Percentiles rank a stretch among this genome's conserved stretches.
These are phyloP conservation scores for Cokeromyces recurvatus DNA, from an alignment of 371 early-diverging fungal genomes.

Conservation along the genomic window DNA sequence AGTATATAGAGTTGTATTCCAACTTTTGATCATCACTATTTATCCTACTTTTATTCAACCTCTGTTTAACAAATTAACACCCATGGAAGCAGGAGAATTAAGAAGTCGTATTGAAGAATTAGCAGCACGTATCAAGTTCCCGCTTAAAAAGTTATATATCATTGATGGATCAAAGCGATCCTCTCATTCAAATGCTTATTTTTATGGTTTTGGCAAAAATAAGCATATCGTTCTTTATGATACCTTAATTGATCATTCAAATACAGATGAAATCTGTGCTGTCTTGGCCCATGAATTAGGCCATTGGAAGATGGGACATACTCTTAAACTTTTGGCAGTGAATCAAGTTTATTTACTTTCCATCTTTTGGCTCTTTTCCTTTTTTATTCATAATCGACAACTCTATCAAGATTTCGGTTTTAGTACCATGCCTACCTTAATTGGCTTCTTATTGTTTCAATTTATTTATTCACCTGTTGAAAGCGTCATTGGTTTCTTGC, in stretches of 20 bases:
- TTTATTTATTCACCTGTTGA: conserved; percentile 79
- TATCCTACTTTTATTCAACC: conserved; percentile 97
- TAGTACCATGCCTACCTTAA: conserved; percentile 66
- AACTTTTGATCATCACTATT: conserved; percentile 84
- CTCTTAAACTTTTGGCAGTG: conserved; percentile 67
- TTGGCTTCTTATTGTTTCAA: conserved; percentile 88
- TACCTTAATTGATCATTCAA: conserved; percentile 86
- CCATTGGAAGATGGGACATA: conserved; percentile 93
- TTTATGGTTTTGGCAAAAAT: conserved; percentile 94
- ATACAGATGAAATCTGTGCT: conserved; percentile 88
- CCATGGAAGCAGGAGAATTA: conserved; percentile 85
- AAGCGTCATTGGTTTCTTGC: conserved; percentile 66
- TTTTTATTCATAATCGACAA: conserved; percentile 60
- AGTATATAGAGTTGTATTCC: conserved; percentile 72
- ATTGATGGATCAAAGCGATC: conserved; percentile 96
- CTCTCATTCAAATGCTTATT: conserved; percentile 97
- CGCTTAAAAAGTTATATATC: conserved; percentile 91
- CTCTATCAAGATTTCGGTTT: conserved; percentile 90
- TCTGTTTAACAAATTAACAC: conserved; percentile 95
- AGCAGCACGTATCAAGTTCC: conserved; percentile 85
- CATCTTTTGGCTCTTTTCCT: conserved; percentile 84
- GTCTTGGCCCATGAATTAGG: conserved; percentile 97
- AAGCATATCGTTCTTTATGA: conserved; percentile 98
- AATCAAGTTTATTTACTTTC: conserved; percentile 74
- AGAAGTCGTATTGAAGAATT: conserved; percentile 81